A percentile compares a stretch with the other conserved stretches of the same genome.
phyloP scores from a whole-genome alignment of 306 rosid species.

The Fragaria vesca region DNA sequence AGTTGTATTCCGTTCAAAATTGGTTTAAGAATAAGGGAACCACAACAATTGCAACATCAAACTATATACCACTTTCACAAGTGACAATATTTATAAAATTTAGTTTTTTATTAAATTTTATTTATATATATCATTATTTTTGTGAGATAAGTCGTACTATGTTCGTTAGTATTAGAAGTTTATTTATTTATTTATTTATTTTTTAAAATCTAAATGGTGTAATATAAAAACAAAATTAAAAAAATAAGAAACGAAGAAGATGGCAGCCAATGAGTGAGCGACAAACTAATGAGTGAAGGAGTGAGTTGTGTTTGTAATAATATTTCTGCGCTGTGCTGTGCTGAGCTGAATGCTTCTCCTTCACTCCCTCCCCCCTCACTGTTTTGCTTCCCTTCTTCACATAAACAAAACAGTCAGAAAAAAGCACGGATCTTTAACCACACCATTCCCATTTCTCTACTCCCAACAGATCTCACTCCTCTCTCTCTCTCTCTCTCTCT shows the following conservation, averaged over 20 bases:
- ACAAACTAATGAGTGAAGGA: background rate
- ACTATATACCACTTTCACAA: background rate
- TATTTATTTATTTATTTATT: too few species aligned
- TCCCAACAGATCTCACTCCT: background rate
- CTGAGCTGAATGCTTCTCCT: background rate
- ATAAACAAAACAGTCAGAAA: background rate
- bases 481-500: background rate
- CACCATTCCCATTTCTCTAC: constrained; percentile 5
- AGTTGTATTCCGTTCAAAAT: too few species aligned
- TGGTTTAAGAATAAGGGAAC: too few species aligned
- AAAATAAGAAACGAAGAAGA: background rate
- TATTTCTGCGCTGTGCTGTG: background rate
- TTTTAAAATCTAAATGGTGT: too few species aligned
- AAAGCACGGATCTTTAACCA: constrained; percentile 8
- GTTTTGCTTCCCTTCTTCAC: background rate
- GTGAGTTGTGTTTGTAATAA: background rate
- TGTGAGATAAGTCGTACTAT: too few species aligned
- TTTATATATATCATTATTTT: too few species aligned
- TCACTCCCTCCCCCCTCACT: background rate
- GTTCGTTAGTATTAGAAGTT: too few species aligned
- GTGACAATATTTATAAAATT: too few species aligned
- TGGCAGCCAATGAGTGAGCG: background rate
- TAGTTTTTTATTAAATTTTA: too few species aligned
- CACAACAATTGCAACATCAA: too few species aligned
- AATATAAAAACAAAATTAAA: too few species aligned